phyloP scores from a whole-genome alignment of 169 alveolate species.

The Eimeria maxima region DNA sequence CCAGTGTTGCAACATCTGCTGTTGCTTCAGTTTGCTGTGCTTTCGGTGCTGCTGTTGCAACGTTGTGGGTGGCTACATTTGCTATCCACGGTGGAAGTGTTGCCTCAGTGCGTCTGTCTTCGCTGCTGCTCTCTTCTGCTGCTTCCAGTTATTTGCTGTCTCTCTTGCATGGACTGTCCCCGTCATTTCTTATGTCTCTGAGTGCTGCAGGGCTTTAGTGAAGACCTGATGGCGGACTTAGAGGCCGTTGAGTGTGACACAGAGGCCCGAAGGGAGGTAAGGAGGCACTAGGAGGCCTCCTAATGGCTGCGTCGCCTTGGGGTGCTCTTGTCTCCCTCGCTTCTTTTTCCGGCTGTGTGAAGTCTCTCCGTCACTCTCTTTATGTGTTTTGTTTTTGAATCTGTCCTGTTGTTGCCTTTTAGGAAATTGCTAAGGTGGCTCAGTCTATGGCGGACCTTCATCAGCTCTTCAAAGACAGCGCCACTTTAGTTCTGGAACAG shows the following conservation, averaged over 20 bases:
- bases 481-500: constrained; percentile 84
- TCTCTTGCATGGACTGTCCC: neutral
- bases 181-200: neutral
- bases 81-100: no score
- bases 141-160: no score
- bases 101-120: no score
- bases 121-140: no score
- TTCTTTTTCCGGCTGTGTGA: neutral
- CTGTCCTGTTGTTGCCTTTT: neutral
- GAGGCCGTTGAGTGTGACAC: constrained; percentile 69
- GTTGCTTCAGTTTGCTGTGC: no score
- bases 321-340: neutral
- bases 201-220: constrained; percentile 60
- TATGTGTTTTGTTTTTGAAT: neutral
- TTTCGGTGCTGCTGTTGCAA: neutral
- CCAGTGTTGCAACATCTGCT: neutral
- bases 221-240: constrained; percentile 62
- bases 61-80: no score
- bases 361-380: neutral
- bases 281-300: neutral
- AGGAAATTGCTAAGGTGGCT: constrained; percentile 83
- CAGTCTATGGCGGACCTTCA: constrained; percentile 83
- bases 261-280: constrained; percentile 73
- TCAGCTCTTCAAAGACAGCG: constrained; percentile 82
- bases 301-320: neutral